Evolutionary conservation across 352 stramenopile species (phyloP), one percentile per base, ranked within the genome.

Genomic region (Pythium phragmiticola): DNA sequence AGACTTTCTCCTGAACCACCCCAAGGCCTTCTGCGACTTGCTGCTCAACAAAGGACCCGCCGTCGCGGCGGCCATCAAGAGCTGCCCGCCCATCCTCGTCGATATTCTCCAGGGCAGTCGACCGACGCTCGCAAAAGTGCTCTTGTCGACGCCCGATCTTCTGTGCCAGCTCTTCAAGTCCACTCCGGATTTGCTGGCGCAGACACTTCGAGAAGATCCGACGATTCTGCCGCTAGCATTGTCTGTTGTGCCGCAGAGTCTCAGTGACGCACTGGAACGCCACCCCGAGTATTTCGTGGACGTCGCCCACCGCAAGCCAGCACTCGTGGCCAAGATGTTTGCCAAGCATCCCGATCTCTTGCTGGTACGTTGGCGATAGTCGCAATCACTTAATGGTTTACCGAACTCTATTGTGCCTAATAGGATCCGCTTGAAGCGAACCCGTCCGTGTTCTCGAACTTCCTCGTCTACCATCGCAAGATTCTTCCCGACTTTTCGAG

Each of bases 371-470:
- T 30, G 26, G 26, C 26, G 4, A 30, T 3, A 30, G 26, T 30
- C 26, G 26, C 26, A 30, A 30, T 30, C 26, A 30, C 26, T 30
- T 30, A 5, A 30, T 30, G 26, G 26, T 3, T 30, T 30, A 1
- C 60, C 43, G 21, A 37, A 45, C 30, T 55, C 30, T 55, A n/a
- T 16, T 16, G 17, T 41, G 14, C 30, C 3, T 5, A 3, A 41
- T 48, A 90, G 81, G 82, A 89, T 58, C 80, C 84, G 23, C 61
- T 92, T 2, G 84, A 92, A 55, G 60, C 76, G 2, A 90, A 91
- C 36, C 82, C 84, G 9, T 82, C 76, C 6, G 75, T 92, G 6
- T 84, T 92, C 36, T 85, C 82, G 3, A 85, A 76, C 28, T 87
- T 91, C 39, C 69, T 92, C 3, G 60, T 81, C 9, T 77, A 78